These are phyloP conservation scores for Sporodiniella umbellata DNA, from an alignment of 371 early-diverging fungal species.

Conservation along the genomic window DNA sequence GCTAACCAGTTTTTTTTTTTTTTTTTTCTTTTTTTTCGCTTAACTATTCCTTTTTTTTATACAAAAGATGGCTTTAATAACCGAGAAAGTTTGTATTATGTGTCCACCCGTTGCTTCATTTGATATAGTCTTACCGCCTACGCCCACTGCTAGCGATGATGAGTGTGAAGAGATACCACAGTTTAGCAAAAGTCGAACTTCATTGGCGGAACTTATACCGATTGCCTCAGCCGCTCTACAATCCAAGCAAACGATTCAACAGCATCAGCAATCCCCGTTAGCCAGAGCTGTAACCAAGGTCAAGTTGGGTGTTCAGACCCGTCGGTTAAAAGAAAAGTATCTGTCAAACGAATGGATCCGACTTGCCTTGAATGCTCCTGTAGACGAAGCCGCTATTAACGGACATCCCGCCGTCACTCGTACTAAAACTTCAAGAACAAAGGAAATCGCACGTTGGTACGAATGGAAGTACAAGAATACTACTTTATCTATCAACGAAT, in stretches of 20 bases:
- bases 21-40: too few relatives aligned
- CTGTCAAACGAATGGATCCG: constrained; percentile 48
- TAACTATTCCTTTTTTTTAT: too few relatives aligned
- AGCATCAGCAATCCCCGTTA: constrained; percentile 23
- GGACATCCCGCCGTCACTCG: too few relatives aligned
- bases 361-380: constrained; percentile 31
- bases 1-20: too few relatives aligned
- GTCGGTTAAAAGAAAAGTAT: constrained; percentile 38
- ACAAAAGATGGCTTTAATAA: too few relatives aligned
- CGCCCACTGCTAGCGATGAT: constrained; percentile 19
- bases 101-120: too few relatives aligned
- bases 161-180: constrained; percentile 11
- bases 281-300: constrained; percentile 40
- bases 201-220: constrained; percentile 41
- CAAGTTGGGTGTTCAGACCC: constrained; percentile 34
- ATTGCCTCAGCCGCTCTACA: constrained; percentile 35
- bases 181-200: not conserved
- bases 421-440: too few relatives aligned
- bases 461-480: constrained; percentile 37
- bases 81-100: too few relatives aligned
- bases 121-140: not conserved
- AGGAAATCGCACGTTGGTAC: constrained; percentile 44
- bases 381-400: constrained; percentile 35
- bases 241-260: constrained; percentile 4
- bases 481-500: constrained; percentile 24